Conservation (phyloP, 306 rosid species). For the Hippophae rhamnoides region DNA sequence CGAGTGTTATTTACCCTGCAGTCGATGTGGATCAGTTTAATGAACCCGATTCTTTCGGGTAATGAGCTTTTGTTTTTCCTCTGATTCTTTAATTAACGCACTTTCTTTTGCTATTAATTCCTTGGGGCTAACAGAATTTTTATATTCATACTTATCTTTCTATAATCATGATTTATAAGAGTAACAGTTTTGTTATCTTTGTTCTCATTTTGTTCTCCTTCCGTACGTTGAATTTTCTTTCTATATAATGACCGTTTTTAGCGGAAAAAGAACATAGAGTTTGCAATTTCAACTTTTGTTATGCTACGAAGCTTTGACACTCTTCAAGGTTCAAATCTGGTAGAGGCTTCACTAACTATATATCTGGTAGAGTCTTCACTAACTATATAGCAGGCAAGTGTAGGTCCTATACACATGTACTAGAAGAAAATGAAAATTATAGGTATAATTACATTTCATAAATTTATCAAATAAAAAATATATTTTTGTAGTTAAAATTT, state of each 20-base stretch:
- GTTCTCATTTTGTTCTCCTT: constrained; percentile 6
- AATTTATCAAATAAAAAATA: too few relatives aligned
- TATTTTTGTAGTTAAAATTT: too few relatives aligned
- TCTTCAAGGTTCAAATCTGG: constrained; percentile 29
- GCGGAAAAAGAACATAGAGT: constrained; percentile 69
- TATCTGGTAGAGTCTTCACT: constrained; percentile 48
- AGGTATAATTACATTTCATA: too few relatives aligned
- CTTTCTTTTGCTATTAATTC: too few relatives aligned
- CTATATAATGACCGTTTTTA: constrained; percentile 64
- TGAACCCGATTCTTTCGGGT: constrained; percentile 57
- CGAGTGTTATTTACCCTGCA: constrained; percentile 81
- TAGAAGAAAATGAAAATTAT: too few relatives aligned
- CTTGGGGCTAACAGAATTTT: too few relatives aligned
- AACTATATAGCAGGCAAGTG: constrained; percentile 57
- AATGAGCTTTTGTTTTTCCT: constrained; percentile 38
- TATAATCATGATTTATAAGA: not conserved
- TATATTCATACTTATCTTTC: not conserved
- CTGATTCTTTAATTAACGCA: not conserved
- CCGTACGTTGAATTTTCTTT: constrained; percentile 63
- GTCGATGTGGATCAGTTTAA: constrained; percentile 78
- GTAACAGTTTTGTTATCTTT: not conserved
- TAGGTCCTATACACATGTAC: too few relatives aligned
- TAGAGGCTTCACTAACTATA: constrained; percentile 49
- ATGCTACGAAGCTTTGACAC: constrained; percentile 38
- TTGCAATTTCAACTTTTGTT: constrained; percentile 75